phyloP scores from a whole-genome alignment of 129 eudicot species.

The Lactuca sativa region DNA sequence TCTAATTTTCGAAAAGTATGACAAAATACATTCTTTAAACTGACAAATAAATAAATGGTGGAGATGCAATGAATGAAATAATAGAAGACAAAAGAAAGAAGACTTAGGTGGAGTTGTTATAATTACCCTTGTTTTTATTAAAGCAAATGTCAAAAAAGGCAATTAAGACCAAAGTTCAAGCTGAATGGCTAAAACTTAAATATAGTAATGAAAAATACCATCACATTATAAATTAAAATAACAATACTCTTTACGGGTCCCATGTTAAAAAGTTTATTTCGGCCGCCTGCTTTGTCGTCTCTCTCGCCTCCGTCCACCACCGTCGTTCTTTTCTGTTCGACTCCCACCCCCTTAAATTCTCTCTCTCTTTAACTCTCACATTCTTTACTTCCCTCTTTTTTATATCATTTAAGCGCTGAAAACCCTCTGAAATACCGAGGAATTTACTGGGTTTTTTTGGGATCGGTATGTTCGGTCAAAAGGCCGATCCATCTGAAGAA shows the following conservation, averaged over 20 bases:
- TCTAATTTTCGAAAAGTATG: too few species aligned
- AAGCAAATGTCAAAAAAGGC: conserved; percentile 32
- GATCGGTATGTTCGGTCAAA: background rate
- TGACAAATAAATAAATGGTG: too few species aligned
- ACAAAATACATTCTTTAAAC: too few species aligned
- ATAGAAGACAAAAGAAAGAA: conserved; percentile 31
- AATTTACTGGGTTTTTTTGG: background rate
- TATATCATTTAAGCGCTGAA: background rate
- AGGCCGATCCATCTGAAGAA: conserved; percentile 1
- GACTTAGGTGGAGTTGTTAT: conserved; percentile 45
- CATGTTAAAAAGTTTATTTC: conserved; percentile 52
- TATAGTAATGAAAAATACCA: background rate
- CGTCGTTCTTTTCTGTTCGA: conserved; percentile 44
- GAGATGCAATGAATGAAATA: conserved; percentile 29
- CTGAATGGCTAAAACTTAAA: background rate
- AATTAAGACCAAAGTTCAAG: background rate
- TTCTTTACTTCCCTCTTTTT: conserved; percentile 19
- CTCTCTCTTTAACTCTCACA: conserved; percentile 31
- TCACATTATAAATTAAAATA: background rate
- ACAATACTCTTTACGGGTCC: conserved; percentile 31
- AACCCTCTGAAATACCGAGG: conserved; percentile 14
- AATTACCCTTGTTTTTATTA: conserved; percentile 38
- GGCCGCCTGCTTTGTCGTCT: conserved; percentile 88
- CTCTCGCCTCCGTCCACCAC: conserved; percentile 67
- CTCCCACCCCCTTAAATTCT: conserved; percentile 25